Conservation (phyloP, 129 eudicot genomes). For the Arctium lappa region DNA sequence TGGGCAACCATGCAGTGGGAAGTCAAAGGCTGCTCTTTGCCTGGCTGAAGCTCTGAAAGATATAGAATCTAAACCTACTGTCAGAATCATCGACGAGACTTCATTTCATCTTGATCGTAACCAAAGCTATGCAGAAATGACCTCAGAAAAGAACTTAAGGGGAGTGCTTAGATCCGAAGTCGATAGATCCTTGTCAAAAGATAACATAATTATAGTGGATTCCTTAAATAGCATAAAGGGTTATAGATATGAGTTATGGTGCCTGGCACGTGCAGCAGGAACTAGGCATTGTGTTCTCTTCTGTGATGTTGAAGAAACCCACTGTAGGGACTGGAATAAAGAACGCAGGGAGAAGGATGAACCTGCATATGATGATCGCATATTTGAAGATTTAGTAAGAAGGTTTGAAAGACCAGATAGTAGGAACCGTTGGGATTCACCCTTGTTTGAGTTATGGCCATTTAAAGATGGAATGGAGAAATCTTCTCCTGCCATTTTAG, state of each 20-base stretch:
- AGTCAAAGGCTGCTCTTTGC: constrained; percentile 75
- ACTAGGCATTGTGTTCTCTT: constrained; percentile 77
- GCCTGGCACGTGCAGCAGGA: constrained; percentile 93
- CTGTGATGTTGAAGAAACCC: constrained; percentile 67
- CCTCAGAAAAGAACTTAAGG: constrained; percentile 83
- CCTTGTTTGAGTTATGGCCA: constrained; percentile 82
- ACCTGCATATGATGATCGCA: constrained; percentile 49
- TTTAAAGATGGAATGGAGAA: constrained; percentile 59
- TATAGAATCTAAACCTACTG: constrained; percentile 48
- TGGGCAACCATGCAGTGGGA: constrained; percentile 98
- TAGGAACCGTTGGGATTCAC: constrained; percentile 91
- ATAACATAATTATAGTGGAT: constrained; percentile 75
- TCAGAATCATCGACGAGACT: constrained; percentile 70
- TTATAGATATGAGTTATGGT: constrained; percentile 97
- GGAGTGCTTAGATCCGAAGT: constrained; percentile 98
- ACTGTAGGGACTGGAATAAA: constrained; percentile 75
- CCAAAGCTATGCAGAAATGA: constrained; percentile 85
- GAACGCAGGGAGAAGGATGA: constrained; percentile 54
- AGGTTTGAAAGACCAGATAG: constrained; percentile 91
- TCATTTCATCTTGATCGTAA: constrained; percentile 84
- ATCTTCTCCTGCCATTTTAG: constrained; percentile 57
- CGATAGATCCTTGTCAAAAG: constrained; percentile 82
- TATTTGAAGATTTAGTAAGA: constrained; percentile 80
- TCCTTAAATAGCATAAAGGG: constrained; percentile 94
- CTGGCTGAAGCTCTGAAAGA: constrained; percentile 73